phyloP scores from a whole-genome alignment of 768 basidiomycete species.

The Clitopilus passeckerianus region DNA sequence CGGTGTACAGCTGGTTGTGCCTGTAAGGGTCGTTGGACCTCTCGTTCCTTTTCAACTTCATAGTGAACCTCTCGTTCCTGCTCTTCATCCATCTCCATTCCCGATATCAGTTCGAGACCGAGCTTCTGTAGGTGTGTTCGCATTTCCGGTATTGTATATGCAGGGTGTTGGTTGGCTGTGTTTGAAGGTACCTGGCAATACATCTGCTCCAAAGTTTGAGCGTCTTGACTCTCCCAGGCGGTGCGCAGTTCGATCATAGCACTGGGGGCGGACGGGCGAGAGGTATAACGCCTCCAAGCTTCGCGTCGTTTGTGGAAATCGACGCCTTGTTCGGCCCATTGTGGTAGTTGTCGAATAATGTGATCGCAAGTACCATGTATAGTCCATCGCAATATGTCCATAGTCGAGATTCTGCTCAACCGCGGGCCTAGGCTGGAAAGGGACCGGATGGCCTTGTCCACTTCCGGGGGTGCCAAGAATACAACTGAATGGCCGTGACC shows the following conservation, averaged over 20 bases:
- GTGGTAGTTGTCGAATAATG: constrained; percentile 31
- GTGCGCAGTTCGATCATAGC: constrained; percentile 6
- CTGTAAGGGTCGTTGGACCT: constrained; percentile 32
- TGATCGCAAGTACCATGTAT: constrained; percentile 39
- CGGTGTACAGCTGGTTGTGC: constrained; percentile 20
- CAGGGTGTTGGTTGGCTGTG: neutral
- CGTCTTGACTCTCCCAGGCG: constrained; percentile 35
- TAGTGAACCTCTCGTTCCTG: constrained; percentile 44
- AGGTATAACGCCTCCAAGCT: constrained; percentile 9
- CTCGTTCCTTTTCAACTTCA: constrained; percentile 46
- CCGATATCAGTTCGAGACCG: too few species aligned
- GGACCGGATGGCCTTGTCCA: constrained; percentile 29
- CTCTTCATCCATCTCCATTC: constrained; percentile 16
- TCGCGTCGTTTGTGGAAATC: constrained; percentile 22
- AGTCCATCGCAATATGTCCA: constrained; percentile 39
- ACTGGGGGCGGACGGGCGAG: neutral
- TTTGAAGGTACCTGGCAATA: constrained; percentile 15
- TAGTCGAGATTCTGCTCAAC: too few species aligned
- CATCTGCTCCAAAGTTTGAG: constrained; percentile 28
- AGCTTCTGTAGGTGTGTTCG: too few species aligned
- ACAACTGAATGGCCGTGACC: constrained; percentile 42
- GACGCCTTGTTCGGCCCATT: constrained; percentile 36
- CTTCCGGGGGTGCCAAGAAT: constrained; percentile 40
- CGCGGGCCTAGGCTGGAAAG: constrained; percentile 8
- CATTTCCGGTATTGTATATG: too few species aligned